Evolutionary conservation across 495 filamentous ascomycete species (phyloP).

Genomic region (Podospora didyma): DNA sequence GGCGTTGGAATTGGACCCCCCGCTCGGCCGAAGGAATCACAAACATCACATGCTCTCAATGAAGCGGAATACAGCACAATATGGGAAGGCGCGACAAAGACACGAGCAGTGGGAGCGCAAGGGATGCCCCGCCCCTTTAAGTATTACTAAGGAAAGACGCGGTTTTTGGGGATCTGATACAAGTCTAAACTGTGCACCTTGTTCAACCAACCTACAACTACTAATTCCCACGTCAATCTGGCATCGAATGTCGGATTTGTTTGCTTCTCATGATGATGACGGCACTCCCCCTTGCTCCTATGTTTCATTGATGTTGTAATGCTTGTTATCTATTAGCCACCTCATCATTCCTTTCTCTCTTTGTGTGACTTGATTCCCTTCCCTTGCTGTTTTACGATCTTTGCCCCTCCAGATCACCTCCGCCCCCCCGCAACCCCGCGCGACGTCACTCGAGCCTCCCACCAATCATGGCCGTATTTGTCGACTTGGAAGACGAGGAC

Average conservation of each 20-base stretch:
- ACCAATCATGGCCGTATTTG: conserved; percentile 57
- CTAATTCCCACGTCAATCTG: background rate
- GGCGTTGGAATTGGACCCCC: background rate
- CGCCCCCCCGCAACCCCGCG: background rate
- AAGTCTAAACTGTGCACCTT: no score
- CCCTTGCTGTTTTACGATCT: background rate
- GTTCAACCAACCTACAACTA: background rate
- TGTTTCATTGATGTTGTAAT: background rate
- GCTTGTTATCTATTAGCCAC: background rate
- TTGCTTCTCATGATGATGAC: background rate
- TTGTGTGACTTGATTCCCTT: background rate
- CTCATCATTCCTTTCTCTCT: background rate
- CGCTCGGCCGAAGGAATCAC: background rate
- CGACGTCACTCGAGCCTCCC: background rate
- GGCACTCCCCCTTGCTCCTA: background rate
- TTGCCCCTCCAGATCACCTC: background rate
- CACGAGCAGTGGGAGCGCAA: background rate
- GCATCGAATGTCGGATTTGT: background rate
- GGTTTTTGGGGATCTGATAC: no score
- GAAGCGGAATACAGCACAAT: background rate
- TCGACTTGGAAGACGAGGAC: conserved; percentile 59
- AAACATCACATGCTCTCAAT: background rate
- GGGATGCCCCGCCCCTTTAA: no score
- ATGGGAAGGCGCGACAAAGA: background rate
- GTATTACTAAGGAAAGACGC: no score